phyloP scores from a whole-genome alignment of 805 yeast species.

The Pachysolen tannophilus region DNA sequence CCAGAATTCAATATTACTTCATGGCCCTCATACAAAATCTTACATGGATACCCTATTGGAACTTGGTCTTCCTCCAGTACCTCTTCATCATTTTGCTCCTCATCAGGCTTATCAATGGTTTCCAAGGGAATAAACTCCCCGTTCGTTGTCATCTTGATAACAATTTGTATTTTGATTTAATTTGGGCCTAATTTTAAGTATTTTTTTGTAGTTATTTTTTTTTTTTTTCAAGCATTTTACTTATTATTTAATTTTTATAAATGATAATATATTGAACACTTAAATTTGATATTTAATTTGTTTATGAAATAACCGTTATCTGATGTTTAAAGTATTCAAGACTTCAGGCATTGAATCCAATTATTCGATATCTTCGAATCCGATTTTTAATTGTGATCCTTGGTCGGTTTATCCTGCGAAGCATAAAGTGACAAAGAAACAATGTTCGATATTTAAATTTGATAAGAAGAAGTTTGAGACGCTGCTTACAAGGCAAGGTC shows the following conservation, averaged over 20 bases:
- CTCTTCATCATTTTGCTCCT: too few species aligned
- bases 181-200: too few species aligned
- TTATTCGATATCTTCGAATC: constrained; percentile 63
- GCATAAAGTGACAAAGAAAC: constrained; percentile 48
- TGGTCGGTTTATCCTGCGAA: constrained; percentile 88
- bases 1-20: constrained; percentile 25
- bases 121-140: background rate
- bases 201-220: too few species aligned
- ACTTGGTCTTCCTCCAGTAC: background rate
- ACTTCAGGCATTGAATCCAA: constrained; percentile 55
- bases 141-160: too few species aligned
- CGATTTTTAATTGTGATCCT: constrained; percentile 67
- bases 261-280: too few species aligned
- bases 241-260: too few species aligned
- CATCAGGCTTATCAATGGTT: background rate
- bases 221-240: too few species aligned
- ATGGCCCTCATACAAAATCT: constrained; percentile 13
- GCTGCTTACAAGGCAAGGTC: constrained; percentile 40
- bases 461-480: constrained; percentile 72
- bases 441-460: constrained; percentile 78
- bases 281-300: too few species aligned
- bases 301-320: too few species aligned
- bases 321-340: constrained; percentile 48
- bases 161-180: too few species aligned
- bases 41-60: constrained; percentile 1